Evolutionary conservation across 2,329 filamentous ascomycete genomes (phyloP).

Genomic region (Moelleriella libera): DNA sequence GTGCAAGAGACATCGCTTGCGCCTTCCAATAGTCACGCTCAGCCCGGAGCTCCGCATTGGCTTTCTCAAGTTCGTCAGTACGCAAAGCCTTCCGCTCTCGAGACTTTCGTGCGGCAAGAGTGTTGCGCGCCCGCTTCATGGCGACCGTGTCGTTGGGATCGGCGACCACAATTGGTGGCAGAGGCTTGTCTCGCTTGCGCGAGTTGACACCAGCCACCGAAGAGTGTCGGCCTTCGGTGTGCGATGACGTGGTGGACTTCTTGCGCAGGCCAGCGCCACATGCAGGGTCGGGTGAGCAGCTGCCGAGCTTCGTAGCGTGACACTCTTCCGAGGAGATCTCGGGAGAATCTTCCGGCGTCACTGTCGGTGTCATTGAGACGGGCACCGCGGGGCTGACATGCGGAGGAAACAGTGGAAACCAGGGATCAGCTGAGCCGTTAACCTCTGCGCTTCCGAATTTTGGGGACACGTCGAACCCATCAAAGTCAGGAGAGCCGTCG

Average conservation of each 20-base stretch:
- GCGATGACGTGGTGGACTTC: conserved; percentile 32
- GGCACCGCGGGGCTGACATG: conserved; percentile 12
- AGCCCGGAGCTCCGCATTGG: conserved; percentile 54
- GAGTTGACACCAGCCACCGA: conserved; percentile 55
- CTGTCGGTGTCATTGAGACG: conserved; percentile 9
- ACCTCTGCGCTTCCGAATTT: conserved; percentile 52
- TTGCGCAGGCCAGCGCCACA: conserved; percentile 24
- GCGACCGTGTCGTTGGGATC: conserved; percentile 64
- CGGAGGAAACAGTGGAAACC: conserved; percentile 62
- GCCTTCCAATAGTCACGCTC: conserved; percentile 54
- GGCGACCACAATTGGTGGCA: conserved; percentile 63
- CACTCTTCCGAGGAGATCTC: conserved; percentile 8
- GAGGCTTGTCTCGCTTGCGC: conserved; percentile 66
- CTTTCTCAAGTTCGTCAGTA: conserved; percentile 59
- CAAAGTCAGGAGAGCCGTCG: conserved; percentile 61
- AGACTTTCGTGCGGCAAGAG: conserved; percentile 84
- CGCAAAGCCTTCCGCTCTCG: conserved; percentile 72
- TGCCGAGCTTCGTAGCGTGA: no score
- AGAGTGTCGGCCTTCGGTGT: conserved; percentile 44
- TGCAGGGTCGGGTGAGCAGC: conserved; percentile 19
- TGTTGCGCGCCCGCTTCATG: conserved; percentile 88
- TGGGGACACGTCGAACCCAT: conserved; percentile 47
- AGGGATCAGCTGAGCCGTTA: conserved; percentile 36
- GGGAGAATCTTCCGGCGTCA: conserved; percentile 25
- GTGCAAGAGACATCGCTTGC: conserved; percentile 33